A percentile compares a stretch with the other conserved stretches of the same genome.
Conservation (phyloP, 495 filamentous ascomycete genomes). For the Patellaria atrata region DNA sequence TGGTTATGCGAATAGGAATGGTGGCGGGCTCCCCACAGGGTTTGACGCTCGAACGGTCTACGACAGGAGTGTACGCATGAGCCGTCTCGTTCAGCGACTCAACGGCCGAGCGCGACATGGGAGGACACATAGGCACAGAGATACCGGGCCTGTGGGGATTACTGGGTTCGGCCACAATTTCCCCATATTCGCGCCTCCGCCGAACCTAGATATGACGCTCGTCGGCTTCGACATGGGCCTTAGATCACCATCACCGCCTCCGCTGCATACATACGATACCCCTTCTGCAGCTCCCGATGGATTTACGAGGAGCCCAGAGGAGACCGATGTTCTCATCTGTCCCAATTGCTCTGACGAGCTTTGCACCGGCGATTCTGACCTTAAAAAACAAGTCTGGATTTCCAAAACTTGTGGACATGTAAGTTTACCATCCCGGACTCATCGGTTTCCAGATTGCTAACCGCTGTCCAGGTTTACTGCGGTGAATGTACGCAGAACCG, state of each 20-base stretch:
- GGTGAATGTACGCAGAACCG: constrained; percentile 48
- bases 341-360: constrained; percentile 60
- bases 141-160: no score
- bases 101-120: no score
- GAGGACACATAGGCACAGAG: no score
- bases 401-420: constrained; percentile 65
- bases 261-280: constrained; percentile 36
- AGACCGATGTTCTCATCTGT: constrained; percentile 52
- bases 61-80: no score
- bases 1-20: no score
- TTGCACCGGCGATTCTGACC: constrained; percentile 39
- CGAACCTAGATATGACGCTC: constrained; percentile 10
- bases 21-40: no score
- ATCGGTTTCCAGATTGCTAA: neutral
- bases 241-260: constrained; percentile 8
- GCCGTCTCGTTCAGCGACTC: no score
- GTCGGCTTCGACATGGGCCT: constrained; percentile 19
- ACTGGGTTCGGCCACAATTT: no score
- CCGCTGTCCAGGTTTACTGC: constrained; percentile 46
- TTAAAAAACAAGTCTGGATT: constrained; percentile 57
- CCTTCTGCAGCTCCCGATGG: constrained; percentile 44
- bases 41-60: no score
- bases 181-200: constrained; percentile 2
- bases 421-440: constrained; percentile 23
- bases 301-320: constrained; percentile 48